Evolutionary conservation across 2,329 filamentous ascomycete species (phyloP).

Genomic region (Cercospora brassicicola): DNA sequence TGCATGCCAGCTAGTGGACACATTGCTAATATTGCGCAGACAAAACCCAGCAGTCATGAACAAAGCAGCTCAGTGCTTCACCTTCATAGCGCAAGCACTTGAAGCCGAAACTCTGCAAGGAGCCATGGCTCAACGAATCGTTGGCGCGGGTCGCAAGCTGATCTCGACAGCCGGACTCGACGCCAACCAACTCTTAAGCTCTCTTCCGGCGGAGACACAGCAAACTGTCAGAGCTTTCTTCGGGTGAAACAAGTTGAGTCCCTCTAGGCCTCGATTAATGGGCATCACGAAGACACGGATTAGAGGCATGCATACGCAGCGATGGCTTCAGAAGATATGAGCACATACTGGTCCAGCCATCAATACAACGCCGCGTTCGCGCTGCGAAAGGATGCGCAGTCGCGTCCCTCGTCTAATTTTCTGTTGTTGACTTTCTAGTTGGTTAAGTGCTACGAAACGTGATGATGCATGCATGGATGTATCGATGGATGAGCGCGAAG

Average conservation of each 20-base stretch:
- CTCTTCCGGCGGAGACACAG: conserved; percentile 77
- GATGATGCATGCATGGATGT: background rate
- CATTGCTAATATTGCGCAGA: conserved; percentile 51
- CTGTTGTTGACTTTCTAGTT: background rate
- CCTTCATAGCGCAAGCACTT: conserved; percentile 80
- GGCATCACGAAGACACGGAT: background rate
- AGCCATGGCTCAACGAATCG: conserved; percentile 74
- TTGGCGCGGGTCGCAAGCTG: conserved; percentile 73
- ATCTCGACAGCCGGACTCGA: conserved; percentile 73
- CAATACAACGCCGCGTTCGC: background rate
- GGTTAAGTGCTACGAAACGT: background rate
- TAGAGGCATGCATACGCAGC: background rate
- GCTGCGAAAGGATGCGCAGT: background rate
- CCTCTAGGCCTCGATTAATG: background rate
- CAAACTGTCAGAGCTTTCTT: conserved; percentile 51
- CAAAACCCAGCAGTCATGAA: conserved; percentile 78
- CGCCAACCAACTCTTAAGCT: conserved; percentile 70
- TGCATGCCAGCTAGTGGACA: background rate
- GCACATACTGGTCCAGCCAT: background rate
- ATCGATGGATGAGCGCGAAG: background rate
- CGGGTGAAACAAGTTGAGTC: conserved; percentile 28
- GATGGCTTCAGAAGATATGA: background rate
- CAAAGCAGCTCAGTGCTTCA: conserved; percentile 79
- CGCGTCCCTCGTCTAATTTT: background rate
- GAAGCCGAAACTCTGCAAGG: conserved; percentile 89